Evolutionary conservation across 2,329 filamentous ascomycete species (phyloP).

Genomic region (Talaromyces sp.): DNA sequence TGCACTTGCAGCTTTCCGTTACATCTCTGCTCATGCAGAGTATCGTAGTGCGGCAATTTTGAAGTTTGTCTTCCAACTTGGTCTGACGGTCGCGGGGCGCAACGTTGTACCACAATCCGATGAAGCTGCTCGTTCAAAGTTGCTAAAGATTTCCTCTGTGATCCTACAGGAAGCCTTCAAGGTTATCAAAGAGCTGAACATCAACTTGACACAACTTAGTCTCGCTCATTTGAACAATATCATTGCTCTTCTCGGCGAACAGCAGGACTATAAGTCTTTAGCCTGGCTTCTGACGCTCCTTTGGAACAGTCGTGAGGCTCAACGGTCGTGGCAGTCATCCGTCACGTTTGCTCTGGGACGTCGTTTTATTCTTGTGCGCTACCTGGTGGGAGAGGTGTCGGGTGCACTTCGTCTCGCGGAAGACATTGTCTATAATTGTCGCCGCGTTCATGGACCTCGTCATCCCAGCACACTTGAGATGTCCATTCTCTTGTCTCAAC

Average conservation of each 20-base stretch:
- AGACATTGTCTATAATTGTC: slow-evolving; percentile 55
- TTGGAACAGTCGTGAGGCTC: slow-evolving; percentile 47
- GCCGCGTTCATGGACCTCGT: slow-evolving; percentile 49
- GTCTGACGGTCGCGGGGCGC: slow-evolving; percentile 36
- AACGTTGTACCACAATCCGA: slow-evolving; percentile 36
- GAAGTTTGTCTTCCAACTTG: slow-evolving; percentile 36
- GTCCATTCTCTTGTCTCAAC: slow-evolving; percentile 48
- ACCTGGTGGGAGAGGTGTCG: slow-evolving; percentile 45
- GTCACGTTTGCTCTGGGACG: slow-evolving; percentile 51
- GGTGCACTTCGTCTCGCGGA: slow-evolving; percentile 50
- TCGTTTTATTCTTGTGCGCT: slow-evolving; percentile 50
- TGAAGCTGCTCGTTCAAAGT: slow-evolving; percentile 35
- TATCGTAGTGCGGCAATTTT: slow-evolving; percentile 30
- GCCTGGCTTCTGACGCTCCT: slow-evolving; percentile 41
- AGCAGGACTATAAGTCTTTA: slow-evolving; percentile 45
- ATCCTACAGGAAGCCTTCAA: slow-evolving; percentile 44
- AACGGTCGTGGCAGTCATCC: slow-evolving; percentile 39
- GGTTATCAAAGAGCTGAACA: slow-evolving; percentile 39
- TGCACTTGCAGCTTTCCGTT: slow-evolving; percentile 33
- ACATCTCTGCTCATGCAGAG: slow-evolving; percentile 31
- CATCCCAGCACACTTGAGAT: slow-evolving; percentile 49
- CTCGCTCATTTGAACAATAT: slow-evolving; percentile 44
- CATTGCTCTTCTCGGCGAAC: slow-evolving; percentile 44
- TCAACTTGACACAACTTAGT: slow-evolving; percentile 43
- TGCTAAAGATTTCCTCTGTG: slow-evolving; percentile 38